These are phyloP conservation scores for Xylariaceae sp. DNA, from an alignment of 2,329 filamentous ascomycete genomes.

Conservation along the genomic window DNA sequence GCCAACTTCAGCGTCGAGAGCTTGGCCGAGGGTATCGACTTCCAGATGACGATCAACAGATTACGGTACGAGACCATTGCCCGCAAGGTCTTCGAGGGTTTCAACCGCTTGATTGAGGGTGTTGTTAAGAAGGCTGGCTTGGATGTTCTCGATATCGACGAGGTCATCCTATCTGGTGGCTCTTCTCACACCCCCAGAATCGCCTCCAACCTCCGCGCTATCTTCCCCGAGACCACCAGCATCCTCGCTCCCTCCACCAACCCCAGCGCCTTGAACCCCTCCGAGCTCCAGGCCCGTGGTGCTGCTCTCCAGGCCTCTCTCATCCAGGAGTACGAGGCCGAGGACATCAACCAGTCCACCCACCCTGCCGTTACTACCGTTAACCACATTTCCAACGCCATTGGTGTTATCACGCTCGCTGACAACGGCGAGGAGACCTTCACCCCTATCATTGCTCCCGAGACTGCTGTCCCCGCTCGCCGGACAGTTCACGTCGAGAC, in stretches of 20 bases:
- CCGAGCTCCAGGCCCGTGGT: conserved; percentile 80
- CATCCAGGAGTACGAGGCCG: conserved; percentile 87
- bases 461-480: conserved; percentile 86
- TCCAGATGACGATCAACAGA: conserved; percentile 85
- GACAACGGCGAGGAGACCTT: conserved; percentile 63
- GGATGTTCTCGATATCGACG: conserved; percentile 87
- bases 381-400: conserved; percentile 80
- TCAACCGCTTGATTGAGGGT: conserved; percentile 78
- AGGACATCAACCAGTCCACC: conserved; percentile 92
- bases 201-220: conserved; percentile 67
- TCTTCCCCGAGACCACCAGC: conserved; percentile 75
- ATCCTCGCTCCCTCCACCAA: conserved; percentile 80
- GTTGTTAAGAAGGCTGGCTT: conserved; percentile 88
- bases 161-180: conserved; percentile 89
- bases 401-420: conserved; percentile 67
- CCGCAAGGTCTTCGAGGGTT: conserved; percentile 79
- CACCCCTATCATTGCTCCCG: conserved; percentile 71
- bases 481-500: conserved; percentile 74
- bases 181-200: conserved; percentile 92
- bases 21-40: conserved; percentile 84
- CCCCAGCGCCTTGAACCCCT: conserved; percentile 79
- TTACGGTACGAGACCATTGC: conserved; percentile 86
- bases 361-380: conserved; percentile 93
- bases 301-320: conserved; percentile 93
- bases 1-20: conserved; percentile 91